A percentile compares a stretch with the other conserved stretches of the same genome.
phyloP scores from a whole-genome alignment of 2,329 filamentous ascomycete genomes.

The Sporothrix phasma region DNA sequence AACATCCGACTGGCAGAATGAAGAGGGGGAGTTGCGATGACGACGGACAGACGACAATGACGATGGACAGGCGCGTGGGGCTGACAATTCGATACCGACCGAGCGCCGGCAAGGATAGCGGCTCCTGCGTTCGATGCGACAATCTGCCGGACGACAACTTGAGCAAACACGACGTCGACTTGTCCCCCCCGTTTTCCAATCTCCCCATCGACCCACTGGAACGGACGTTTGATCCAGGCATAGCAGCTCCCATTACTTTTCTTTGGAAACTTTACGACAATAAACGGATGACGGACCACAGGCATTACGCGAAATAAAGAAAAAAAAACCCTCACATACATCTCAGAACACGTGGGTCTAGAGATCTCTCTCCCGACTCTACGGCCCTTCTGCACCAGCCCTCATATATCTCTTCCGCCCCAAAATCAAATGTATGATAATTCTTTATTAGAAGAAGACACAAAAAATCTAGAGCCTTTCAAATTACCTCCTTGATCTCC shows the following conservation, averaged over 20 bases:
- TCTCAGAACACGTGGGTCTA: not conserved
- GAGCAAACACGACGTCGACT: too few species aligned
- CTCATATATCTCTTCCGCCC: not conserved
- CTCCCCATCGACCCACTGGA: too few species aligned
- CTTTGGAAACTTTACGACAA: not conserved
- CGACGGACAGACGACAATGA: not conserved
- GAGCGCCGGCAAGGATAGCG: not conserved
- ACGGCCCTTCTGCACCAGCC: not conserved
- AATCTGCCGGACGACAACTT: too few species aligned
- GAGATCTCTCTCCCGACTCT: not conserved
- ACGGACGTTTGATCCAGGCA: not conserved
- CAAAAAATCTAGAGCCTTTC: slow-evolving; percentile 6
- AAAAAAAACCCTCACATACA: not conserved
- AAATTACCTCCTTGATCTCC: too few species aligned
- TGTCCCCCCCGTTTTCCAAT: too few species aligned
- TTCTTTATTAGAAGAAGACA: slow-evolving; percentile 7
- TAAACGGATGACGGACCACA: not conserved
- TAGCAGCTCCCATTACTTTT: not conserved
- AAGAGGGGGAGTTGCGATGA: not conserved
- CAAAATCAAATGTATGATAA: slow-evolving; percentile 5
- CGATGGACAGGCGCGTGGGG: not conserved
- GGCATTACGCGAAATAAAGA: not conserved
- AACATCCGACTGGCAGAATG: not conserved
- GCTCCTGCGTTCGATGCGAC: not conserved
- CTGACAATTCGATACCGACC: not conserved